Evolutionary conservation across 441 rosid species (phyloP), one percentile per base, ranked within the genome.

Genomic region (Gossypium davidsonii): DNA sequence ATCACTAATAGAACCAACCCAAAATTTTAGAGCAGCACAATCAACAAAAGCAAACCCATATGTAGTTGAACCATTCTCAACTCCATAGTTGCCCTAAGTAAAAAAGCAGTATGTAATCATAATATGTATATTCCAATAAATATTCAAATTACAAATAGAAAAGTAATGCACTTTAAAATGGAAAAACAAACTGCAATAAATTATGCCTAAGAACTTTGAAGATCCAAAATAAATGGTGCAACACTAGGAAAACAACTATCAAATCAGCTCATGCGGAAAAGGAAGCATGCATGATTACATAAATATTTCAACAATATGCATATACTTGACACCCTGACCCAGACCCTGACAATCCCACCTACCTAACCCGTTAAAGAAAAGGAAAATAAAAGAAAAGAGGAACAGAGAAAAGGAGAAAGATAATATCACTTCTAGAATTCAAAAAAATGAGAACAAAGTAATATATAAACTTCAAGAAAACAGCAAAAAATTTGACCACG

Each of bases 1-100:
- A 79, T 91, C 97, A 6, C 62, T 76, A 66, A 91, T 80, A 73
- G 90, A 86, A 76, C 98, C 99, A 59, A 91, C 89, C 99, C 97
- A 95, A 83, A 93, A 86, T 78, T 79, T 85, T 75, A 91, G 80
- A 76, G 98, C 87, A 78, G 98, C 96, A 81, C 98, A 95, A 79
- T 95, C 99, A 83, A 91, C 95, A 70, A 95, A 95, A 83, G 98
- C 97, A 86, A 93, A 93, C 53, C 99, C 98, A 86, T 86, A 94
- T 52, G 71, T 82, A 69, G 81, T 83, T 81, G 90, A 84, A 79
- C 87, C 71, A 62, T 76, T 77, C 63, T 85, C 89, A 5, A 71
- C 73, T 79, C 83, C 92, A 78, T 20, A 52, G 76, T 79, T 83
- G 25, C 79, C 87, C 96, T 93, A 67, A 55, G 70, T 59, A 28